These are phyloP conservation scores for Spergularia azorica DNA, from an alignment of 179 eudicot species.

Conservation along the genomic window DNA sequence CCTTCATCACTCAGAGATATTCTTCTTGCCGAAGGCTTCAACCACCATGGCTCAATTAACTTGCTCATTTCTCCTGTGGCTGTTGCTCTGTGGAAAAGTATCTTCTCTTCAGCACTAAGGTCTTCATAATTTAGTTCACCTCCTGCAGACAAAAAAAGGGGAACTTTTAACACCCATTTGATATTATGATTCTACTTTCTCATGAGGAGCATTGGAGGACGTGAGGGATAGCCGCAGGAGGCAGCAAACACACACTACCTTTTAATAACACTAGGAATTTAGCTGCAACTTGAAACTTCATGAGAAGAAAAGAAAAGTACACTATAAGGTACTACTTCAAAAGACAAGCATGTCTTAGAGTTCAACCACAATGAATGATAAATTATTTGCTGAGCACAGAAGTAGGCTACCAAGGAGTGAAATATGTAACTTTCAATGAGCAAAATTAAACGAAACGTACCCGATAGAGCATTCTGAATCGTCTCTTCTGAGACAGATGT, in stretches of 20 bases:
- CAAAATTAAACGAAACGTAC: slow-evolving; percentile 32
- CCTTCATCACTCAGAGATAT: slow-evolving; percentile 67
- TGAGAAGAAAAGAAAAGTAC: no score
- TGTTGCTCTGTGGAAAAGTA: slow-evolving; percentile 67
- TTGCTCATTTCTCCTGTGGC: slow-evolving; percentile 91
- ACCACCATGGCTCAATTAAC: slow-evolving; percentile 94
- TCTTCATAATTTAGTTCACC: slow-evolving; percentile 54
- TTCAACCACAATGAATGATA: not conserved
- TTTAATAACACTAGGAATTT: not conserved
- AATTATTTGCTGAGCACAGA: not conserved
- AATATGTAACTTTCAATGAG: not conserved
- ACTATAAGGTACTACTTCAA: no score
- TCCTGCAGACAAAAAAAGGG: slow-evolving; percentile 37
- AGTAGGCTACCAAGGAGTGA: not conserved
- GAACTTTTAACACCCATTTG: no score
- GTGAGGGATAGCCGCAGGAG: not conserved
- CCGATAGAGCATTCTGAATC: slow-evolving; percentile 72
- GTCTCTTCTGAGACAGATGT: slow-evolving; percentile 74
- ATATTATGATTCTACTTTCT: not conserved
- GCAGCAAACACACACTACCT: not conserved
- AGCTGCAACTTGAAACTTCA: no score
- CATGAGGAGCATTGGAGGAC: not conserved
- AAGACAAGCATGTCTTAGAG: no score
- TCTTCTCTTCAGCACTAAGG: slow-evolving; percentile 65
- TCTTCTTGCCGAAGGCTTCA: slow-evolving; percentile 66